Evolutionary conservation across 768 basidiomycete genomes (phyloP), one percentile per base, ranked within the genome.

Genomic region (Suillus subalutaceus): DNA sequence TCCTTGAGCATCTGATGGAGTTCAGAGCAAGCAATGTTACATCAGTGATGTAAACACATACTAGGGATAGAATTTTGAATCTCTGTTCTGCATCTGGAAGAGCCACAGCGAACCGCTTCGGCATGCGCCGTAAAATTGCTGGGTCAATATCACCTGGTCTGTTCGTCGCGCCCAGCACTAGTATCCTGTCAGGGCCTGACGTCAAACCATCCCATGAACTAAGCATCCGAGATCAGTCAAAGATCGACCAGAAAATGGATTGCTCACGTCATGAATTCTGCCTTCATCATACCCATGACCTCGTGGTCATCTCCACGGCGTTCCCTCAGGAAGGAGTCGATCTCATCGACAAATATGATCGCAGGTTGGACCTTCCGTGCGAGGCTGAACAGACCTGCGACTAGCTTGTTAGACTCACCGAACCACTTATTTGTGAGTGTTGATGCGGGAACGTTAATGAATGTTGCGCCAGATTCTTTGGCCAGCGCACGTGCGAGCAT

Each of bases 401-500:
- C 96, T 58, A 99, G 89, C 77, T 98, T 99, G 79, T 99, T 99
- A 15, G 88, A 90, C 75, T 94, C 93, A 43, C 93, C 93, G 70
- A 90, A 93, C 93, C 92, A 93, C 73, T 92, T 91, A 79, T 87
- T 90, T 37, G 89, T 89, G 68, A 93, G 81, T 10, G 87, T 88
- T 3, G 89, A 90, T 43, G 90, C 86, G 7, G 90, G 86, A 66
- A 94, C 85, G 76, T 94, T 94, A 80, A 98, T 97, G 75, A 99
- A 99, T 0, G 96, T 97, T 8, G 97, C 97, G 20, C 94, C 93
- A 3, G 92, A 94, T 81, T 99, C 96, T 75, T 97, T 97, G 15
- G 97, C 97, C 9, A 99, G 85, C 2, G 97, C 97, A 75, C 97
- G 97, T 1, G 97, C 97, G n/a, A 99, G 85, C 95, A 99, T 96